Conservation (phyloP, 208 protist species). For the Novymonas esmeraldas region DNA sequence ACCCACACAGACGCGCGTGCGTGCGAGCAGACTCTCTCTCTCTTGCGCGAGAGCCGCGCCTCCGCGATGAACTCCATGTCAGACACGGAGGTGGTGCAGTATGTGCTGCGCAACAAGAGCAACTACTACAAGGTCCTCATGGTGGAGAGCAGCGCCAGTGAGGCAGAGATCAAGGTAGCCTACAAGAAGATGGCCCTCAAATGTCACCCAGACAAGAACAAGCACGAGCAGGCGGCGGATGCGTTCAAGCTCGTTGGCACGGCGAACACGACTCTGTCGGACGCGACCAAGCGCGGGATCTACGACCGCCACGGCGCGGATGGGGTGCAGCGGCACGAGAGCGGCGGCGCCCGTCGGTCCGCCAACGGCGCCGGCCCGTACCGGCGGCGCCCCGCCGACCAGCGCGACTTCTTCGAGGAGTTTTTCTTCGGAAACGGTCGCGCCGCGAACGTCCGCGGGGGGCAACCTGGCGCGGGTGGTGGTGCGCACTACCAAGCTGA, state of each 20-base stretch:
- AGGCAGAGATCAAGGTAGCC: constrained; percentile 74
- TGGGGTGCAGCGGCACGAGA: constrained; percentile 87
- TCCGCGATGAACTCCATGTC: constrained; percentile 63
- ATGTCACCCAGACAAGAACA: constrained; percentile 94
- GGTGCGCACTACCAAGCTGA: constrained; percentile 40
- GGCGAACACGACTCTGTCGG: constrained; percentile 72
- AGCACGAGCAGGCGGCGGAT: constrained; percentile 70
- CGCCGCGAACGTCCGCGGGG: background rate
- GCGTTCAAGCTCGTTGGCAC: constrained; percentile 91
- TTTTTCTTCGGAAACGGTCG: constrained; percentile 62
- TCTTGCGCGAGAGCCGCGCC: background rate
- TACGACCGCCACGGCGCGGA: constrained; percentile 84
- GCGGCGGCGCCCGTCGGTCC: constrained; percentile 32
- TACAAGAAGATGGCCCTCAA: constrained; percentile 90
- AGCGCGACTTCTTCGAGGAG: constrained; percentile 77
- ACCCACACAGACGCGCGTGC: background rate
- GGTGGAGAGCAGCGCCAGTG: constrained; percentile 54
- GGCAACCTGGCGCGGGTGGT: background rate
- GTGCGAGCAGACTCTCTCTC: no score
- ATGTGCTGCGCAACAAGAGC: constrained; percentile 71
- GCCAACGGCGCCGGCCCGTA: constrained; percentile 20
- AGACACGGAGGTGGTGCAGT: constrained; percentile 68
- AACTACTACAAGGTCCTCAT: constrained; percentile 89
- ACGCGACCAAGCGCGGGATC: constrained; percentile 76
- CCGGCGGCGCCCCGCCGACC: constrained; percentile 15